These are phyloP conservation scores for Geosmithia morbida DNA, from an alignment of 2,329 filamentous ascomycete species.

Conservation along the genomic window DNA sequence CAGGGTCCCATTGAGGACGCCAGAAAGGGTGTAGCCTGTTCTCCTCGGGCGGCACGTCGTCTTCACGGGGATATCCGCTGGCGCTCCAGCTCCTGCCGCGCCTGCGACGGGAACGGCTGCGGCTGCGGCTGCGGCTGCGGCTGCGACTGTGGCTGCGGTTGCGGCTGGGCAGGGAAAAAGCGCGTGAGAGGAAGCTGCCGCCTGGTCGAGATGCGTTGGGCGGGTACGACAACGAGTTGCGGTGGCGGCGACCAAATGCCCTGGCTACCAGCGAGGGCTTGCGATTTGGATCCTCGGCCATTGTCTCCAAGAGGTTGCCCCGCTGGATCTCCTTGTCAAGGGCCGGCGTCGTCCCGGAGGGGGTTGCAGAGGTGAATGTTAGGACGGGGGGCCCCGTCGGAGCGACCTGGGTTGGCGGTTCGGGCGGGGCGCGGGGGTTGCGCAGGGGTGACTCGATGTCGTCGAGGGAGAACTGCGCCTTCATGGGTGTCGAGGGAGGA, in stretches of 20 bases:
- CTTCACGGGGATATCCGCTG: slow-evolving; percentile 22
- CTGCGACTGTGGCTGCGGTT: slow-evolving; percentile 13
- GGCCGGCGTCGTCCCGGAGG: slow-evolving; percentile 42
- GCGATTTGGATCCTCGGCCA: slow-evolving; percentile 19
- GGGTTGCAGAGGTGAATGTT: slow-evolving; percentile 49
- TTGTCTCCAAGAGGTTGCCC: slow-evolving; percentile 38
- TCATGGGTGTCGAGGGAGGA: slow-evolving; percentile 36
- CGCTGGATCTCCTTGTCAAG: slow-evolving; percentile 34
- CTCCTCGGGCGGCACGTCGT: slow-evolving; percentile 33
- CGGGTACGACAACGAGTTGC: slow-evolving; percentile 25
- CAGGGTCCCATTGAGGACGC: slow-evolving; percentile 35
- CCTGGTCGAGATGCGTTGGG: slow-evolving; percentile 22
- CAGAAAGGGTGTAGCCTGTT: slow-evolving; percentile 46
- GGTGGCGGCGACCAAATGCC: slow-evolving; percentile 34
- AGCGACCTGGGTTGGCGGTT: slow-evolving; percentile 21
- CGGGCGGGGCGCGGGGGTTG: slow-evolving; percentile 45
- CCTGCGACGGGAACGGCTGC: background rate
- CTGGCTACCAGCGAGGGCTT: slow-evolving; percentile 37
- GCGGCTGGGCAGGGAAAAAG: slow-evolving; percentile 36
- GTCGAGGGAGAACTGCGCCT: slow-evolving; percentile 30
- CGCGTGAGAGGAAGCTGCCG: slow-evolving; percentile 28
- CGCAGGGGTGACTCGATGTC: slow-evolving; percentile 47
- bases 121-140: background rate
- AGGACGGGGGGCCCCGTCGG: slow-evolving; percentile 21
- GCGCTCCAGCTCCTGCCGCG: slow-evolving; percentile 5